Percentiles rank a stretch among this genome's conserved stretches.
These are phyloP conservation scores for Fusarium poae DNA, from an alignment of 2,329 filamentous ascomycete species.

Conservation along the genomic window DNA sequence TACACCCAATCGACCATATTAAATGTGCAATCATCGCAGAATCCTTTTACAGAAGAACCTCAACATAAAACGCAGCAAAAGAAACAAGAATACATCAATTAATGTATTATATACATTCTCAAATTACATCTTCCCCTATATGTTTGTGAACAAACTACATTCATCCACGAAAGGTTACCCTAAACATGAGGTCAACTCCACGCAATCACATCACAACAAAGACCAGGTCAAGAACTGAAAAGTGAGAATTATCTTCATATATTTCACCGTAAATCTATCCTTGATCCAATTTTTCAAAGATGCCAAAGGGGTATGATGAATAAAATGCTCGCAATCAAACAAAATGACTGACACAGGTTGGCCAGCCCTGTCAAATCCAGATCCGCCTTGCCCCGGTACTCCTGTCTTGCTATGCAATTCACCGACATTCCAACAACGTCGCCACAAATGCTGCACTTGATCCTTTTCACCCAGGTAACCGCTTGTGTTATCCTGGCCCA, in stretches of 20 bases:
- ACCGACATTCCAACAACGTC: constrained; percentile 50
- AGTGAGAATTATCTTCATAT: constrained; percentile 45
- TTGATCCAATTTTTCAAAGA: constrained; percentile 48
- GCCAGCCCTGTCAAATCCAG: constrained; percentile 35
- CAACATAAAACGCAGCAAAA: neutral
- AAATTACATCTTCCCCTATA: no score
- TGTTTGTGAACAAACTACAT: neutral
- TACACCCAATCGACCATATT: neutral
- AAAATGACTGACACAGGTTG: constrained; percentile 41
- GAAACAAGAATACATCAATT: neutral
- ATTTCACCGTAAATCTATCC: constrained; percentile 48
- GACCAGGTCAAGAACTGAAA: neutral
- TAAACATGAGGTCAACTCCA: neutral
- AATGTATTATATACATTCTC: neutral
- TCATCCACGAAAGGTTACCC: neutral
- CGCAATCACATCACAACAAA: neutral
- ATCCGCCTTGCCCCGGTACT: constrained; percentile 47
- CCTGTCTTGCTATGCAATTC: constrained; percentile 51
- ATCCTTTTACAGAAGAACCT: neutral
- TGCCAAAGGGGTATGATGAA: constrained; percentile 50
- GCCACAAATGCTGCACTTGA: constrained; percentile 46
- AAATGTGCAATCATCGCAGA: neutral
- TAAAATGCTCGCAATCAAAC: constrained; percentile 48
- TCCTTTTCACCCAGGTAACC: constrained; percentile 43
- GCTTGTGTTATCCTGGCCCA: constrained; percentile 13